Evolutionary conservation across 768 basidiomycete genomes (phyloP), one percentile per base, ranked within the genome.

Genomic region (Termitomyces eurrhizus): DNA sequence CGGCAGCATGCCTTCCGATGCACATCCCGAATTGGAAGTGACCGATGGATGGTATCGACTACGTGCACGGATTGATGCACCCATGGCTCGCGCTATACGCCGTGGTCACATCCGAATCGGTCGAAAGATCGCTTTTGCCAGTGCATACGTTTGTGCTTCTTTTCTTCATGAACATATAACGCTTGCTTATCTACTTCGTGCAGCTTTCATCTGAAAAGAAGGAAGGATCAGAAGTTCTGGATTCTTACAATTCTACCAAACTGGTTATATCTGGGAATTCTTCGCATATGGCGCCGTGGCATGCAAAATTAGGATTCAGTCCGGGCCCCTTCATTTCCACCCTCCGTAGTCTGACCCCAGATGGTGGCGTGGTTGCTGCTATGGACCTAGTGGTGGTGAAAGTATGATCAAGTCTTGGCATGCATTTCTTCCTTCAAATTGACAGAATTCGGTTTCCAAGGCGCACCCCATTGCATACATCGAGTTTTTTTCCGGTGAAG

Each of bases 1-100:
- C 1, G 74, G 80, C 35, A 75, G 76, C 4, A 54, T 72, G 21
- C 66, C 75, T 5, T 66, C 73, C 32, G 75, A 75, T 26, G 68
- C 76, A 3, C 72, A 78, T 65, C 83, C 88, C 0, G 83, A 87
- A 64, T 73, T 99, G 7, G 97, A 98, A 72, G 75, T 98, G n/a
- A 95, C 94, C 0, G 97, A 99, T 69, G 97, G 97, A 14, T 99
- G 97, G 97, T 99, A 99, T 67, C 77, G 87, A 33, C 77, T 98
- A 7, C 84, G 86, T 14, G 91, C 93, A 0, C 80, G 80, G 50
- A 78, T 92, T 13, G 97, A 98, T 72, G 74, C 75, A 21, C 83
- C 90, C 3, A 77, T 99, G 24, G 80, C 80, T 2, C 81, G 89
- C 48, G 95, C 92, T 2, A 74, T 90, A 9, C 77, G 78, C 50